Evolutionary conservation across 805 yeast species (phyloP).

Genomic region (Wickerhamiella spandovensis): DNA sequence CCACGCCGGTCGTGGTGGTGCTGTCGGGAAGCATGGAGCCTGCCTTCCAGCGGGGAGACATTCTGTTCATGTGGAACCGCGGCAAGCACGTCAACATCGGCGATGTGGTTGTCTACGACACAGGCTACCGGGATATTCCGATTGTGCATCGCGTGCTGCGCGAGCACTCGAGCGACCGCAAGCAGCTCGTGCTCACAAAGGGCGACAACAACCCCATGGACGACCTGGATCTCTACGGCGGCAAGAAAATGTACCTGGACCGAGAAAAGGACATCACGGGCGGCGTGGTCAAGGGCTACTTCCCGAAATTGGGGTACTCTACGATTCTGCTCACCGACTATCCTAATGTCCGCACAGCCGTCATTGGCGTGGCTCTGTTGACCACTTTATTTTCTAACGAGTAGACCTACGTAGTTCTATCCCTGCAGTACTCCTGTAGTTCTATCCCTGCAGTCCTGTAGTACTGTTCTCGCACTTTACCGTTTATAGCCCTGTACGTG

Average conservation of each 20-base stretch:
- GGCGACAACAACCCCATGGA: conserved; percentile 94
- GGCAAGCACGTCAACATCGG: conserved; percentile 58
- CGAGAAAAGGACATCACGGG: conserved; percentile 73
- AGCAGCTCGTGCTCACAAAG: conserved; percentile 74
- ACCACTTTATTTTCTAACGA: conserved; percentile 53
- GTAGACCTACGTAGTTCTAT: not conserved
- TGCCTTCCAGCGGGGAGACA: conserved; percentile 96
- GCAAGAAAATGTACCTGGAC: conserved; percentile 61
- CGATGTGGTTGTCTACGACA: conserved; percentile 86
- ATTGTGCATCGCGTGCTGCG: conserved; percentile 91
- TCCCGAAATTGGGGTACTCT: conserved; percentile 81
- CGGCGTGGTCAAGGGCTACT: conserved; percentile 69
- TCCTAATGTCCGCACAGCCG: conserved; percentile 61
- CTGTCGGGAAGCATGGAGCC: conserved; percentile 99
- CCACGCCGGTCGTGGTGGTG: conserved; percentile 92
- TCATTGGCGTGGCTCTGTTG: conserved; percentile 62
- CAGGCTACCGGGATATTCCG: conserved; percentile 70
- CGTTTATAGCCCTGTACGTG: too few relatives aligned
- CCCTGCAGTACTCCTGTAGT: too few relatives aligned
- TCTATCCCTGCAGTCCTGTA: too few relatives aligned
- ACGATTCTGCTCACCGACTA: conserved; percentile 88
- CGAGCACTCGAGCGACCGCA: conserved; percentile 44
- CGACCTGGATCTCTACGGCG: conserved; percentile 74
- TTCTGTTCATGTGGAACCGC: conserved; percentile 82
- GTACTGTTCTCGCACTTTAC: too few relatives aligned